phyloP scores from a whole-genome alignment of 441 rosid species.

The Daphne laureola region DNA sequence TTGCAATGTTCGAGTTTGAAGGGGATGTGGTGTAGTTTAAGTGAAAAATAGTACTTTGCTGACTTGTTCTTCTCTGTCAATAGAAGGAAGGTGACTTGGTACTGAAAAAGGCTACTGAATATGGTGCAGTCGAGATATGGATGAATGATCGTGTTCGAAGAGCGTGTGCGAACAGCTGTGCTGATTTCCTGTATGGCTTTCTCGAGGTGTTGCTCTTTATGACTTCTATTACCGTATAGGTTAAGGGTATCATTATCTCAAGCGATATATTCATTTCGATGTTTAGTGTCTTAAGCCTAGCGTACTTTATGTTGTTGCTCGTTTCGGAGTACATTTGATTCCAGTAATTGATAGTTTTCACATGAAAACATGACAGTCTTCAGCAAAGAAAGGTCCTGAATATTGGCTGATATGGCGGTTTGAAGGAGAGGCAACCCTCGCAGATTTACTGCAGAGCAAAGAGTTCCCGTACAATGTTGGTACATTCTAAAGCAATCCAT shows the following conservation, averaged over 20 bases:
- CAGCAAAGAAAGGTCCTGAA: slow-evolving; percentile 70
- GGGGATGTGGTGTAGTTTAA: background rate
- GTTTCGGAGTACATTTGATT: slow-evolving; percentile 3
- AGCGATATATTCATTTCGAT: slow-evolving; percentile 10
- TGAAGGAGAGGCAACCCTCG: slow-evolving; percentile 77
- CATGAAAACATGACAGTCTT: slow-evolving; percentile 39
- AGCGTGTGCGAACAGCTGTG: slow-evolving; percentile 91
- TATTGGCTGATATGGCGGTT: slow-evolving; percentile 90
- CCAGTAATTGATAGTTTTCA: slow-evolving; percentile 8
- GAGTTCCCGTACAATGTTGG: slow-evolving; percentile 90
- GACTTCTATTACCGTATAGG: slow-evolving; percentile 22
- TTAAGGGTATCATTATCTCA: slow-evolving; percentile 19
- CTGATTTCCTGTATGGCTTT: slow-evolving; percentile 81
- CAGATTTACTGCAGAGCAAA: slow-evolving; percentile 70
- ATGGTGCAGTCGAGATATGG: slow-evolving; percentile 97
- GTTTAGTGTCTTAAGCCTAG: background rate
- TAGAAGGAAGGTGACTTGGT: slow-evolving; percentile 74
- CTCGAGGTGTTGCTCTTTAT: slow-evolving; percentile 58
- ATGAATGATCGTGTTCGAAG: slow-evolving; percentile 94
- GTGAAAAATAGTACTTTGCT: background rate
- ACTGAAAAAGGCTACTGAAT: slow-evolving; percentile 90
- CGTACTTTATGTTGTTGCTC: background rate
- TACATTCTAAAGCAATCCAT: slow-evolving; percentile 20
- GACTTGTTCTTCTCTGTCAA: slow-evolving; percentile 10
- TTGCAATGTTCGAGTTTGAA: too few species aligned